phyloP scores from a whole-genome alignment of 2,329 filamentous ascomycete species.

The Chaetoscypha palmicola region DNA sequence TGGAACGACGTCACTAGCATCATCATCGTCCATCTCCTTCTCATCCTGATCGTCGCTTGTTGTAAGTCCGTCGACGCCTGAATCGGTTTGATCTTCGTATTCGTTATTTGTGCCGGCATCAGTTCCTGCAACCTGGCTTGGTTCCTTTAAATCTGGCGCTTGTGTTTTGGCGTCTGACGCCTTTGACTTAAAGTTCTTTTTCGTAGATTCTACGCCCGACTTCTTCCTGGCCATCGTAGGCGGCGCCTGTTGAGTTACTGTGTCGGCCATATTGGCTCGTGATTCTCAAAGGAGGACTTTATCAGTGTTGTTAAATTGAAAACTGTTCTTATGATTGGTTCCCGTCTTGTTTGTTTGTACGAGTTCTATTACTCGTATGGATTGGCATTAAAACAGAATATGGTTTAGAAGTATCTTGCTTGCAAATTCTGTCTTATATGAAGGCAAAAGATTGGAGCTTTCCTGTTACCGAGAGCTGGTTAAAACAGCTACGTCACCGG shows the following conservation, averaged over 20 bases:
- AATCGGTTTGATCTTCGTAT: constrained; percentile 11
- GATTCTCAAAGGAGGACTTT: constrained; percentile 4
- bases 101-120: constrained; percentile 1
- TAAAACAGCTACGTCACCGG: neutral
- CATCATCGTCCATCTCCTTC: constrained; percentile 10
- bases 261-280: constrained; percentile 19
- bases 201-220: constrained; percentile 9
- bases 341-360: no score
- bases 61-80: constrained; percentile 12
- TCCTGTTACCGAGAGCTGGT: neutral
- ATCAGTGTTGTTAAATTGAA: no score
- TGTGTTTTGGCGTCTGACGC: constrained; percentile 1
- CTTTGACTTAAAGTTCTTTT: constrained; percentile 6
- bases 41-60: constrained; percentile 8
- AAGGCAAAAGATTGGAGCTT: neutral
- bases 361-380: neutral
- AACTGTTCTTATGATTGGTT: no score
- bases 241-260: constrained; percentile 10
- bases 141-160: neutral
- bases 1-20: constrained; percentile 12
- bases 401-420: neutral
- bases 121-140: neutral
- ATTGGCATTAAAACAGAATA: neutral
- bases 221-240: constrained; percentile 13
- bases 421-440: neutral